These are phyloP conservation scores for Diaporthe sp. DNA, from an alignment of 2,329 filamentous ascomycete genomes.

Conservation along the genomic window DNA sequence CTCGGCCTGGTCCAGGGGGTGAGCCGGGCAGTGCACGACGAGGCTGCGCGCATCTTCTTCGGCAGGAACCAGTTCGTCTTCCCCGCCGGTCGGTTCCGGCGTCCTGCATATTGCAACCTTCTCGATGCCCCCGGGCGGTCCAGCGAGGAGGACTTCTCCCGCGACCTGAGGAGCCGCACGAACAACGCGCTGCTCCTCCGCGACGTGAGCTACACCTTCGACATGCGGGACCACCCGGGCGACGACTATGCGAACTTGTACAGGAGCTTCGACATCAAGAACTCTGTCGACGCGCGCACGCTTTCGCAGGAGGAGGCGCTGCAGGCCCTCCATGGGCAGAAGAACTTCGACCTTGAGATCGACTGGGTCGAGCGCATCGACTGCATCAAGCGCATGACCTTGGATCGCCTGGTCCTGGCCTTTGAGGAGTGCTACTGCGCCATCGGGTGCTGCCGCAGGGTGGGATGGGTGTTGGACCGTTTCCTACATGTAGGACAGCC, in stretches of 20 bases:
- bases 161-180: not conserved
- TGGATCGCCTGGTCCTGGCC: constrained; percentile 30
- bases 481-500: constrained; percentile 10
- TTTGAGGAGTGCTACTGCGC: constrained; percentile 36
- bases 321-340: constrained; percentile 21
- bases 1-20: constrained; percentile 35
- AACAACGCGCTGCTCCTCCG: constrained; percentile 16
- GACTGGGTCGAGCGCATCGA: constrained; percentile 33
- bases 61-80: constrained; percentile 32
- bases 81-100: not conserved
- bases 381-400: constrained; percentile 32
- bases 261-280: not conserved
- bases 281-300: not conserved
- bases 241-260: constrained; percentile 11
- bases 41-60: constrained; percentile 28
- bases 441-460: constrained; percentile 36
- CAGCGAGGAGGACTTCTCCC: not conserved
- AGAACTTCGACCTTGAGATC: not conserved
- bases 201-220: constrained; percentile 38
- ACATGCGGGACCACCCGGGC: constrained; percentile 33
- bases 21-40: constrained; percentile 12
- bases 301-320: not conserved
- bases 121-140: not conserved
- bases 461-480: constrained; percentile 27
- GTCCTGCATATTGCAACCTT: not conserved